Conservation (phyloP, 2,329 filamentous ascomycete genomes). For the Calonectria montana region DNA sequence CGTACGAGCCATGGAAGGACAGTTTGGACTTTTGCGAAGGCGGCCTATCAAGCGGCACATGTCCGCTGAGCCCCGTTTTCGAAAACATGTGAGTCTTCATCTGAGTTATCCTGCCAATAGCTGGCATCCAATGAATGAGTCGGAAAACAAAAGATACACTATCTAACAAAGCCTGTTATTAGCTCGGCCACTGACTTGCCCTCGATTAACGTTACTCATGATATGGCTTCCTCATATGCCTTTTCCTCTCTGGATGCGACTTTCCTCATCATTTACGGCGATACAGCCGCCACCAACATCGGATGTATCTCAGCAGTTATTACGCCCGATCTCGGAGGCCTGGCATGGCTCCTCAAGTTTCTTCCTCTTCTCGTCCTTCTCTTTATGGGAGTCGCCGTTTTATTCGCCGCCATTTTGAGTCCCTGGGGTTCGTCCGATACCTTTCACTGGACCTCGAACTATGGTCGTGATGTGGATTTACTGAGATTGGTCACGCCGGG, state of each 20-base stretch:
- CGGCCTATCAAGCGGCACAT: constrained; percentile 71
- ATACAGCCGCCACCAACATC: constrained; percentile 70
- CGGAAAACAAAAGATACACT: constrained; percentile 16
- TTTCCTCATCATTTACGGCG: constrained; percentile 80
- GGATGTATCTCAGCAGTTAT: constrained; percentile 86
- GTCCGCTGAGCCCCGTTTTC: constrained; percentile 83
- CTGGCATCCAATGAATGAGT: not conserved
- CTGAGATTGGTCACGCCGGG: constrained; percentile 93
- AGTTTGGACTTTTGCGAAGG: constrained; percentile 74
- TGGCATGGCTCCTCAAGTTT: constrained; percentile 78
- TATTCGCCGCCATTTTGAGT: constrained; percentile 87
- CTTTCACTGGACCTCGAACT: constrained; percentile 98
- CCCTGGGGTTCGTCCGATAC: constrained; percentile 93
- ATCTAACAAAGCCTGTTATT: constrained; percentile 8
- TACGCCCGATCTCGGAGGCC: constrained; percentile 81
- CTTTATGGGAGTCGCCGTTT: constrained; percentile 83
- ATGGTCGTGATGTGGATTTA: constrained; percentile 91
- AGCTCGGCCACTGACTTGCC: constrained; percentile 65
- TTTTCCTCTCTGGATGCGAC: constrained; percentile 85
- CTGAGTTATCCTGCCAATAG: not conserved
- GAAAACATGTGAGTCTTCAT: constrained; percentile 53
- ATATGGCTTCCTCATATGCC: constrained; percentile 84
- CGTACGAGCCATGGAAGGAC: constrained; percentile 75
- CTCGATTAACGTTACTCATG: constrained; percentile 78
- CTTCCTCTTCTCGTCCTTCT: constrained; percentile 83